A percentile compares a stretch with the other conserved stretches of the same genome.
Conservation (phyloP, 1,284 basidiomycete genomes). For the Moesziomyces aphidis region DNA sequence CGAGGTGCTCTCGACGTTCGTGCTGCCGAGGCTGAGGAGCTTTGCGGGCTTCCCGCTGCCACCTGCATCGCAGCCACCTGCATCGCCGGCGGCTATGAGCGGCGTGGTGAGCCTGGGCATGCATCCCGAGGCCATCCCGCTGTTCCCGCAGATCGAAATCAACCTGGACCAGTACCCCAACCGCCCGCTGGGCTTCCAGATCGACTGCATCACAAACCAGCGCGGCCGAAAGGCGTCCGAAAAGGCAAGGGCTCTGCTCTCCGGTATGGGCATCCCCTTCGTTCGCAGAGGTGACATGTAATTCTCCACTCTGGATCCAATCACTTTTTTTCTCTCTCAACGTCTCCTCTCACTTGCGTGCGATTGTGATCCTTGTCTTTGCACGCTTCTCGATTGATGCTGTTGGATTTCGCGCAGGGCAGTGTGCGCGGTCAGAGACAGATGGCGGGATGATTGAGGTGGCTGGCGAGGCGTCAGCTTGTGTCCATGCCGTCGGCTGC, state of each 20-base stretch:
- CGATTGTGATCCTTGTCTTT: too few species aligned
- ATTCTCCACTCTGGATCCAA: neutral
- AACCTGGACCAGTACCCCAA: slow-evolving; percentile 66
- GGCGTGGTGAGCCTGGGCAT: slow-evolving; percentile 92
- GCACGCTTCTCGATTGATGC: too few species aligned
- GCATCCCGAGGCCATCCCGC: slow-evolving; percentile 82
- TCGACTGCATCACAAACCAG: slow-evolving; percentile 66
- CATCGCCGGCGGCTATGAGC: slow-evolving; percentile 76
- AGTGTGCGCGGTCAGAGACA: too few species aligned
- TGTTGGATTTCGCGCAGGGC: too few species aligned
- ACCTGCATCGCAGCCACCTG: slow-evolving; percentile 68
- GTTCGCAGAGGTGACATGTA: slow-evolving; percentile 60
- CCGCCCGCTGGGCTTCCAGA: slow-evolving; percentile 63
- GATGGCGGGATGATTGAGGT: too few species aligned
- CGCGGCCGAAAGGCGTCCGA: slow-evolving; percentile 63
- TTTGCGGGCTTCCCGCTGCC: slow-evolving; percentile 85
- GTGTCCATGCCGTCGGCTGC: slow-evolving; percentile 55
- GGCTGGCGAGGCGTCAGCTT: slow-evolving; percentile 2
- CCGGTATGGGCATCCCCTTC: slow-evolving; percentile 65
- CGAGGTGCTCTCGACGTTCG: slow-evolving; percentile 88
- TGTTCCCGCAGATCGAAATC: slow-evolving; percentile 78
- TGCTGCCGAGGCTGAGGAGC: slow-evolving; percentile 89
- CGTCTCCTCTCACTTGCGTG: too few species aligned
- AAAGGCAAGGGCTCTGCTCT: slow-evolving; percentile 59
- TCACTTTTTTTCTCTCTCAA: neutral